A percentile compares a stretch with the other conserved stretches of the same genome.
phyloP scores from a whole-genome alignment of 345 rosid species.

The Eucalyptus rudis region DNA sequence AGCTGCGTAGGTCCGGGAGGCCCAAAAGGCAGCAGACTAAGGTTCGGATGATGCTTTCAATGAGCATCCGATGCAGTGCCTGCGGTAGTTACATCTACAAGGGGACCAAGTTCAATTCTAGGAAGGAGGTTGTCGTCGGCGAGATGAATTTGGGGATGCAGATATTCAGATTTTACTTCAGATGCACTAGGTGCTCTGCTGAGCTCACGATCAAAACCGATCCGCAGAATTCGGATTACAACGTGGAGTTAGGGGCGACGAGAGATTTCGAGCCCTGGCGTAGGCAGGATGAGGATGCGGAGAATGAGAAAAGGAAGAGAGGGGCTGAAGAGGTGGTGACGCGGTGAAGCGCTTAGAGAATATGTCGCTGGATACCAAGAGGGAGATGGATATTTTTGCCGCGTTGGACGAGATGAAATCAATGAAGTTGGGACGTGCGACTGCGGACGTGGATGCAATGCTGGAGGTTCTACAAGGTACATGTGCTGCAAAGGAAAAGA shows the following conservation, averaged over 20 bases:
- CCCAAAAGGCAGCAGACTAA: slow-evolving; percentile 79
- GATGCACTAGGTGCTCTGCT: slow-evolving; percentile 88
- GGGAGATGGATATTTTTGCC: slow-evolving; percentile 86
- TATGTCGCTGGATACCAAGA: slow-evolving; percentile 61
- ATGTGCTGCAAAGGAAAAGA: slow-evolving; percentile 20
- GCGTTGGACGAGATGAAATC: slow-evolving; percentile 81
- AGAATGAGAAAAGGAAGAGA: slow-evolving; percentile 36
- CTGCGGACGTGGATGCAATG: slow-evolving; percentile 79
- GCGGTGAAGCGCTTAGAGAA: slow-evolving; percentile 87
- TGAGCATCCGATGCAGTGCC: slow-evolving; percentile 82
- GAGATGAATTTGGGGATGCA: slow-evolving; percentile 86
- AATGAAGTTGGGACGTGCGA: slow-evolving; percentile 76
- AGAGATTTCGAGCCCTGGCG: slow-evolving; percentile 95
- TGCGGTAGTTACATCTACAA: slow-evolving; percentile 85
- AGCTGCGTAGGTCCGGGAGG: slow-evolving; percentile 54
- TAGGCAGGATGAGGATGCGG: slow-evolving; percentile 72
- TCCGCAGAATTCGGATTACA: slow-evolving; percentile 81
- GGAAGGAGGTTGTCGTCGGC: slow-evolving; percentile 44
- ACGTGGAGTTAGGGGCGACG: slow-evolving; percentile 73
- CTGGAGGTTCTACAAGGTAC: slow-evolving; percentile 72
- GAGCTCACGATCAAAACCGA: slow-evolving; percentile 78
- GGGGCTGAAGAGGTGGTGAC: slow-evolving; percentile 72
- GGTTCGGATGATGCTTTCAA: slow-evolving; percentile 89
- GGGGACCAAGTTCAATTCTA: slow-evolving; percentile 83
- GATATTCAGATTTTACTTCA: slow-evolving; percentile 83